Percentiles rank a stretch among this genome's conserved stretches.
These are phyloP conservation scores for Alnus rubra DNA, from an alignment of 306 rosid species.

Conservation along the genomic window DNA sequence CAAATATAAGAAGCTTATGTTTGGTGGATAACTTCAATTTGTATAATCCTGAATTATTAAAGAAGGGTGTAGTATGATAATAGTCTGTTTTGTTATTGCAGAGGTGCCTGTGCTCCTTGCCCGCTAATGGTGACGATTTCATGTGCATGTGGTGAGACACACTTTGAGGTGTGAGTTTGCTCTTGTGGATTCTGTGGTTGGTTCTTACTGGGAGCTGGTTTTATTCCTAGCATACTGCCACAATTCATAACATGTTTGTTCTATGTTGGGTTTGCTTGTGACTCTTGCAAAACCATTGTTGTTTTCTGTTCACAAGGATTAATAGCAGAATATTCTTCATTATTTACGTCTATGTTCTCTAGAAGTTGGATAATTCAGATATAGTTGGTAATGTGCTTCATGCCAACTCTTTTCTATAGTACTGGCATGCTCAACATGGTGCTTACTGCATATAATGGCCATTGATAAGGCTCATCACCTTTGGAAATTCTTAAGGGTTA, in stretches of 20 bases:
- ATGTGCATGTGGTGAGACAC: conserved; percentile 89
- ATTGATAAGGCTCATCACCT: neutral
- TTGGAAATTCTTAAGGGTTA: neutral
- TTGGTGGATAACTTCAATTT: conserved; percentile 6
- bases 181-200: conserved; percentile 19
- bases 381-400: neutral
- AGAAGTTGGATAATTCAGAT: neutral
- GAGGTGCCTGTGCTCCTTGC: conserved; percentile 98
- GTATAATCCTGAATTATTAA: conserved; percentile 11
- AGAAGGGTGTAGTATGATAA: conserved; percentile 8
- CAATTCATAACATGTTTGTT: conserved; percentile 16
- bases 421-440: neutral
- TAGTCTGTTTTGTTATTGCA: conserved; percentile 52
- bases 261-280: conserved; percentile 18
- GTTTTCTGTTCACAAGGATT: neutral
- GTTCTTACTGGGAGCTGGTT: conserved; percentile 15
- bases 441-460: neutral
- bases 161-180: conserved; percentile 72
- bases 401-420: neutral
- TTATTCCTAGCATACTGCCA: neutral
- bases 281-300: conserved; percentile 6
- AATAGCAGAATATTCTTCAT: neutral
- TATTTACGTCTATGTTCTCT: neutral
- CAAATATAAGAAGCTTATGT: conserved; percentile 4
- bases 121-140: conserved; percentile 93